Percentiles rank a stretch among this genome's conserved stretches.
Conservation (phyloP, 805 yeast genomes). For the Blastobotrys peoriensis region DNA sequence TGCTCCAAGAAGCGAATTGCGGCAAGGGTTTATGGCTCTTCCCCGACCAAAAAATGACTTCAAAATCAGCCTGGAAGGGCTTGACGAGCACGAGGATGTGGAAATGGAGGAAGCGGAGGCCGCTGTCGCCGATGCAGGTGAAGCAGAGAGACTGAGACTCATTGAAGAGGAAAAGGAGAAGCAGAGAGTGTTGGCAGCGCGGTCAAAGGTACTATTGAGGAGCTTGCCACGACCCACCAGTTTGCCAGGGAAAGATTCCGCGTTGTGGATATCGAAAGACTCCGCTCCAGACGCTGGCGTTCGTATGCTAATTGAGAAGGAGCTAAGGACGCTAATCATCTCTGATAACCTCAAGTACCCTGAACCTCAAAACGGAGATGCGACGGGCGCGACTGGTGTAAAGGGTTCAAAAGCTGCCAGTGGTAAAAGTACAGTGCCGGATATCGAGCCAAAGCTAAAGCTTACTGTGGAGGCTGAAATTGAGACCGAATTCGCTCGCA, state of each 20-base stretch:
- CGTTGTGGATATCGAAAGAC: neutral
- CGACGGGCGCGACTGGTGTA: neutral
- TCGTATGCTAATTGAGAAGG: conserved; percentile 18
- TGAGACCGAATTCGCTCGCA: conserved; percentile 11
- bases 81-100: conserved; percentile 9
- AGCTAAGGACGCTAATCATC: conserved; percentile 19
- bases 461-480: conserved; percentile 13
- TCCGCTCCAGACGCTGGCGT: conserved; percentile 7
- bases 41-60: conserved; percentile 38
- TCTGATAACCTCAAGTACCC: conserved; percentile 28
- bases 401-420: no score
- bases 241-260: neutral
- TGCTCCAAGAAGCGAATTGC: conserved; percentile 16
- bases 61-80: conserved; percentile 23
- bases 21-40: conserved; percentile 19
- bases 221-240: conserved; percentile 32
- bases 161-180: conserved; percentile 17
- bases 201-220: conserved; percentile 44
- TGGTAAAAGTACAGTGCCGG: conserved; percentile 12
- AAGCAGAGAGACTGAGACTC: conserved; percentile 23
- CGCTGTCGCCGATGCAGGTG: conserved; percentile 26
- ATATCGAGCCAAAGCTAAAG: conserved; percentile 19
- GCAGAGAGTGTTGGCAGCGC: conserved; percentile 29
- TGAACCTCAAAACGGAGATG: neutral
- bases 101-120: conserved; percentile 11